These are phyloP conservation scores for Candida sonorensis DNA, from an alignment of 805 yeast species.

Conservation along the genomic window DNA sequence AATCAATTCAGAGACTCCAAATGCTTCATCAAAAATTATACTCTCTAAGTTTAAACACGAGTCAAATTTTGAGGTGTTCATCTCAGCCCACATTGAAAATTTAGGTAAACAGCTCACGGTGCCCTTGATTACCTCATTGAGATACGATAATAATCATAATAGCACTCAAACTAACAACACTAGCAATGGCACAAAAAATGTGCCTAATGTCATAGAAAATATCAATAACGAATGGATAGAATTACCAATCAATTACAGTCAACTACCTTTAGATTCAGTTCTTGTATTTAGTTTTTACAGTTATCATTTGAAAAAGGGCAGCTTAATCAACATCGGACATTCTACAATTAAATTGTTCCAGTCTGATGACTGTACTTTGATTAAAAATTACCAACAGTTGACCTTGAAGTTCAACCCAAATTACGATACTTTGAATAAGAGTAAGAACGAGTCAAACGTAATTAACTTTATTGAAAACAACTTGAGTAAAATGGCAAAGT, in stretches of 20 bases:
- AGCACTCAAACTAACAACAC: no score
- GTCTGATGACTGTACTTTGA: slow-evolving; percentile 43
- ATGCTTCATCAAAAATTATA: slow-evolving; percentile 10
- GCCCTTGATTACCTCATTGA: slow-evolving; percentile 14
- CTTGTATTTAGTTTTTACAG: slow-evolving; percentile 64
- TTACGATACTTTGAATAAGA: no score
- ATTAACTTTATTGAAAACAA: slow-evolving; percentile 10
- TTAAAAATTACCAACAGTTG: slow-evolving; percentile 65
- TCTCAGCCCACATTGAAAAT: slow-evolving; percentile 11
- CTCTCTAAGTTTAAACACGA: slow-evolving; percentile 11
- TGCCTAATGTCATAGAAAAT: no score
- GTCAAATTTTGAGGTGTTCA: slow-evolving; percentile 8
- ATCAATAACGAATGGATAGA: slow-evolving; percentile 52
- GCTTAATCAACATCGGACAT: slow-evolving; percentile 48
- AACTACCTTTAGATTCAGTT: slow-evolving; percentile 57
- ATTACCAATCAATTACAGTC: slow-evolving; percentile 65
- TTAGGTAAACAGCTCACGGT: slow-evolving; percentile 18
- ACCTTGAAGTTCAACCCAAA: slow-evolving; percentile 21
- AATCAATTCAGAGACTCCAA: no score
- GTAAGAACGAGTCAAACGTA: slow-evolving; percentile 2
- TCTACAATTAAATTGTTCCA: slow-evolving; percentile 54
- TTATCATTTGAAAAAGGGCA: slow-evolving; percentile 43
- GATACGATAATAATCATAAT: slow-evolving; percentile 6
- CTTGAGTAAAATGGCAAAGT: slow-evolving; percentile 33
- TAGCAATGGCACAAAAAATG: no score